Base-by-base conservation (phyloP, 805 yeast genomes). In the Ogataea siamensis region DNA sequence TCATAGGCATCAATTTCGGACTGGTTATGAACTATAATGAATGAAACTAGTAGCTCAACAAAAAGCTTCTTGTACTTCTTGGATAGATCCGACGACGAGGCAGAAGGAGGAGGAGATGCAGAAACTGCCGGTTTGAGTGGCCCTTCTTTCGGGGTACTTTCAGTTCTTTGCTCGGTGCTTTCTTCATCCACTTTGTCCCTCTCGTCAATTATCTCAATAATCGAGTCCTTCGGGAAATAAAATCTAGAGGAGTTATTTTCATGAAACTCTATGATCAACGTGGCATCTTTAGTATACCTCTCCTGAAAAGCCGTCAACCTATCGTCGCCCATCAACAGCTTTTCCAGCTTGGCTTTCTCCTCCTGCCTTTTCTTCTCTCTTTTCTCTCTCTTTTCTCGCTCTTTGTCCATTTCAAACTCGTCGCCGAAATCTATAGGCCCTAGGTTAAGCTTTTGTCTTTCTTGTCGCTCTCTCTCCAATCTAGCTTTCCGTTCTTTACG, bases 201-300 rank as follows among this genome's bases (percentile, higher is more conserved):
- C 19, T 58, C 63, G 2, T 52, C 63, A 1, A 63, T 28, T 1
- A 74, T 66, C 61, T 89, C 97, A 42, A 83, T 66, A 3, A 91
- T 73, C 1, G 94, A 74, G 45, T 87, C 76, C 47, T 80, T 80
- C 0, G 98, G 97, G 0, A 91, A 55, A 41, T 73, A 64, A 52
- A 74, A 91, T 41, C 98, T 71, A 6, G 80, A 80, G 31, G 80
- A 72, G 0, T 93, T 76, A 55, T 80, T 81, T 51, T 93, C 98
- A 18, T 73, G 73, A 63, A 80, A 91, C 59, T 93, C 99, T 58
- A 91, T 80, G 5, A 88, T 80, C 26, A 93, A 57, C 37, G 86
- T 83, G 0, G 94, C 87, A 50, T 77, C 76, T 24, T 73, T 58
- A 15, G 76, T 64, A 51, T 83, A 84, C 55, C 78, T 73, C 49